These are phyloP conservation scores for Dendryphion nanum DNA, from an alignment of 2,329 filamentous ascomycete genomes.

Conservation along the genomic window DNA sequence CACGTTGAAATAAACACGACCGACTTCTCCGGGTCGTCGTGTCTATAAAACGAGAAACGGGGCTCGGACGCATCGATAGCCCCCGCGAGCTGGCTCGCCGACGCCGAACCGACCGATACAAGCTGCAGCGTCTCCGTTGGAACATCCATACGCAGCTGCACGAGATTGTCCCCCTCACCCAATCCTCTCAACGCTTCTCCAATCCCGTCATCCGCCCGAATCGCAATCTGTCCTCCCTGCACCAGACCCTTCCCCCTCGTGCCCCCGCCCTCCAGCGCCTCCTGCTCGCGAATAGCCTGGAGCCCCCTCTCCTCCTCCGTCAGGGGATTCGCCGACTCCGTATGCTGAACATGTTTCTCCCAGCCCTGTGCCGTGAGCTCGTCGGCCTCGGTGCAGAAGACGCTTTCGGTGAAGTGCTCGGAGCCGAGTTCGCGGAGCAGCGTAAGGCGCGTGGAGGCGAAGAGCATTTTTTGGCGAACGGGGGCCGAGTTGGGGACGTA, in stretches of 20 bases:
- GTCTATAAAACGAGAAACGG: conserved; percentile 76
- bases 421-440: conserved; percentile 73
- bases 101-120: conserved; percentile 52
- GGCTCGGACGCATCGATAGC: conserved; percentile 68
- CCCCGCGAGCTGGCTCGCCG: conserved; percentile 57
- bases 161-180: conserved; percentile 52
- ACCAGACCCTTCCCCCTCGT: conserved; percentile 53
- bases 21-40: conserved; percentile 55
- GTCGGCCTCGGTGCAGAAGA: conserved; percentile 68
- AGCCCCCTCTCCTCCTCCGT: conserved; percentile 75
- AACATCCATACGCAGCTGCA: conserved; percentile 73
- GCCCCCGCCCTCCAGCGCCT: conserved; percentile 70
- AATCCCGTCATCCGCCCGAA: conserved; percentile 61
- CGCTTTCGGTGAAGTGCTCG: conserved; percentile 73
- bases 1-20: conserved; percentile 83
- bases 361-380: conserved; percentile 72
- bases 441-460: conserved; percentile 73
- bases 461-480: conserved; percentile 84
- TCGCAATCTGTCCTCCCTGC: conserved; percentile 42
- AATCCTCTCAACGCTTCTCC: conserved; percentile 63
- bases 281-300: conserved; percentile 70
- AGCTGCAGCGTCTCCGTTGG: conserved; percentile 68
- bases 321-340: conserved; percentile 61
- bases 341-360: conserved; percentile 69
- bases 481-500: conserved; percentile 78